These are phyloP conservation scores for Maudiozyma pseudohumilis DNA, from an alignment of 805 yeast species.

Conservation along the genomic window DNA sequence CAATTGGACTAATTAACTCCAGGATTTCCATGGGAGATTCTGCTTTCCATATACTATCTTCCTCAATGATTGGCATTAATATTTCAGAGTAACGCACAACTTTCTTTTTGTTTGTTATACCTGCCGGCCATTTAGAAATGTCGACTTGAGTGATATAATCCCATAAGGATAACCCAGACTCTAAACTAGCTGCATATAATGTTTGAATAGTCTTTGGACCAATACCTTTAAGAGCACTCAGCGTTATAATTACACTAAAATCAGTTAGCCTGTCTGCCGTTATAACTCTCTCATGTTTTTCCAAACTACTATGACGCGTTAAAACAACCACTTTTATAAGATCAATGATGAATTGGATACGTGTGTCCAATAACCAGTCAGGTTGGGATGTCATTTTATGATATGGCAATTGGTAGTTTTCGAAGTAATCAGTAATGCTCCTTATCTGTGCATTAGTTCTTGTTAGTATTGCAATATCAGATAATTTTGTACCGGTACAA, in stretches of 20 bases:
- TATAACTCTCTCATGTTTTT: neutral
- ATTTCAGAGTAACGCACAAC: conserved; percentile 22
- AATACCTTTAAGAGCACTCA: conserved; percentile 20
- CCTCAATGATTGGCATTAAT: conserved; percentile 13
- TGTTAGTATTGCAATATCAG: conserved; percentile 43
- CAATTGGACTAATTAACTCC: conserved; percentile 26
- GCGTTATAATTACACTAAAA: conserved; percentile 19
- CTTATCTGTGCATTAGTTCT: conserved; percentile 43
- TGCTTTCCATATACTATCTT: conserved; percentile 1
- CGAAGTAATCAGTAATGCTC: conserved; percentile 31
- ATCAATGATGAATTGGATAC: conserved; percentile 35
- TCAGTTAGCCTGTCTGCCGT: conserved; percentile 14
- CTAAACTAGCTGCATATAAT: conserved; percentile 11
- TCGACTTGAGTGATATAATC: conserved; percentile 12
- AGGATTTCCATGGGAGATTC: conserved; percentile 33
- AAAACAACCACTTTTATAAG: conserved; percentile 33
- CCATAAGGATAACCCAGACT: conserved; percentile 18
- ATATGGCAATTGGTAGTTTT: conserved; percentile 33
- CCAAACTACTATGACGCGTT: conserved; percentile 6
- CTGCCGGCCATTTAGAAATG: conserved; percentile 10
- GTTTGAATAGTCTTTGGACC: conserved; percentile 18
- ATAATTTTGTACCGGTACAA: conserved; percentile 18
- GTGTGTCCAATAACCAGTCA: conserved; percentile 39
- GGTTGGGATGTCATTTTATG: conserved; percentile 39
- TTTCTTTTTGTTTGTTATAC: conserved; percentile 15